phyloP scores from a whole-genome alignment of 352 stramenopile species.

The Globisporangium spinosum region DNA sequence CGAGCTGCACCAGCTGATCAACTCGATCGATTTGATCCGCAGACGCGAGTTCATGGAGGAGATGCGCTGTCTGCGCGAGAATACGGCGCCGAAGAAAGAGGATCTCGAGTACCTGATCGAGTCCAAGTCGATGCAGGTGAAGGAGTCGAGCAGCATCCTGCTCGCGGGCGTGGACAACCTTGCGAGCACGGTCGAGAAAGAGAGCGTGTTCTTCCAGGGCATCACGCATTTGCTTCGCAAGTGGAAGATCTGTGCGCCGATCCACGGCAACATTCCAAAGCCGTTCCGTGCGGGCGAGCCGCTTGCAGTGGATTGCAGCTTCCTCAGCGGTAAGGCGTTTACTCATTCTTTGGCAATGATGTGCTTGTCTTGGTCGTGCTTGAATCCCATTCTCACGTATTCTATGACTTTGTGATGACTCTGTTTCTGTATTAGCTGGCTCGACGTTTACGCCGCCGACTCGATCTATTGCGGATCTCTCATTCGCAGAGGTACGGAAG shows the following conservation, averaged over 20 bases:
- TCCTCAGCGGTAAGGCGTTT: conserved; percentile 53
- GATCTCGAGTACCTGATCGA: conserved; percentile 79
- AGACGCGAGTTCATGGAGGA: conserved; percentile 79
- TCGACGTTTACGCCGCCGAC: conserved; percentile 71
- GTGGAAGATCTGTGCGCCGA: conserved; percentile 85
- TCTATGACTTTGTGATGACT: conserved; percentile 7
- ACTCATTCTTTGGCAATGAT: not conserved
- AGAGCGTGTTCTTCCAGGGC: conserved; percentile 83
- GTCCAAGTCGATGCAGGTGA: conserved; percentile 69
- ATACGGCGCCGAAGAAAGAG: conserved; percentile 76
- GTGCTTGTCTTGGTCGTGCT: not conserved
- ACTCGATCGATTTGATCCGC: conserved; percentile 84
- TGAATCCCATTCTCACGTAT: not conserved
- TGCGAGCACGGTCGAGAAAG: conserved; percentile 67
- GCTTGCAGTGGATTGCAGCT: conserved; percentile 84
- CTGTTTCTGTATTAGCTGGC: conserved; percentile 37
- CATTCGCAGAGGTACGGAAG: conserved; percentile 67
- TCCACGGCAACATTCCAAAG: conserved; percentile 86
- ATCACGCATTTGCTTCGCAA: conserved; percentile 75
- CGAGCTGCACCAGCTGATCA: conserved; percentile 84
- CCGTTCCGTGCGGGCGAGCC: conserved; percentile 80
- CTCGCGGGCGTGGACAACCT: conserved; percentile 67
- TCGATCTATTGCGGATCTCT: conserved; percentile 70
- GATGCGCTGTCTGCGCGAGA: conserved; percentile 83
- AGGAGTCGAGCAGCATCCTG: conserved; percentile 73